Base-by-base conservation (phyloP, 2,329 filamentous ascomycete species). In the Cercospora sesami region DNA sequence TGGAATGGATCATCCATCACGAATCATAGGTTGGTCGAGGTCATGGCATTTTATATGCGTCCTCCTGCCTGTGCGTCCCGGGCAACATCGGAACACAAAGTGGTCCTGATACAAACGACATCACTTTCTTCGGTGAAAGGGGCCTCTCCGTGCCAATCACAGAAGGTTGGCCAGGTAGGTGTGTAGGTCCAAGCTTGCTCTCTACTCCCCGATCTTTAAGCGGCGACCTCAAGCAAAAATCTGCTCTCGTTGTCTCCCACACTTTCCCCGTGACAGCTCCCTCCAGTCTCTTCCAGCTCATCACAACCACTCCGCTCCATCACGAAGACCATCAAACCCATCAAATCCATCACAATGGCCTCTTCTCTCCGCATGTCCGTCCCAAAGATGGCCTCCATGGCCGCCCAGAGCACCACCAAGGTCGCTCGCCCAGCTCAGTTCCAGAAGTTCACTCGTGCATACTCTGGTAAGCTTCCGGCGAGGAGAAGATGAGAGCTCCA, bases 341-440 rank as follows among this genome's bases (percentile, higher is more conserved):
- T 33, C 55, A 33, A 12, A 31, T 36, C 55, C 85, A 83, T 89
- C 87, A 87, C 87, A 92, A 93, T 93, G 91, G 89, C 90, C 82
- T 86, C 88, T 83, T 85, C 88, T 61, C 75, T 78, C 82, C 90
- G 91, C 85, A 86, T 92, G 82, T 86, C 92, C 84, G 88, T 90
- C 81, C 89, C 90, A 80, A 89, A 91, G 83, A 86, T 93, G 86
- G 89, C 90, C 83, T 86, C 88, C 81, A 81, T 83, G 80, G 81
- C 81, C 79, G 87, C 90, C 48, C 77, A 78, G 84, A 90, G 90
- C 88, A 88, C 89, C 81, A 83, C 86, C 84, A 91, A 91, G 89
- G 89, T 89, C 83, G 90, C 90, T 83, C 90, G 91, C 67, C 90
- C 90, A 84, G 72, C 74, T 72, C 75, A 77, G 74, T 85, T 85